Conservation (phyloP, 306 rosid genomes). For the Medicago lupulina region DNA sequence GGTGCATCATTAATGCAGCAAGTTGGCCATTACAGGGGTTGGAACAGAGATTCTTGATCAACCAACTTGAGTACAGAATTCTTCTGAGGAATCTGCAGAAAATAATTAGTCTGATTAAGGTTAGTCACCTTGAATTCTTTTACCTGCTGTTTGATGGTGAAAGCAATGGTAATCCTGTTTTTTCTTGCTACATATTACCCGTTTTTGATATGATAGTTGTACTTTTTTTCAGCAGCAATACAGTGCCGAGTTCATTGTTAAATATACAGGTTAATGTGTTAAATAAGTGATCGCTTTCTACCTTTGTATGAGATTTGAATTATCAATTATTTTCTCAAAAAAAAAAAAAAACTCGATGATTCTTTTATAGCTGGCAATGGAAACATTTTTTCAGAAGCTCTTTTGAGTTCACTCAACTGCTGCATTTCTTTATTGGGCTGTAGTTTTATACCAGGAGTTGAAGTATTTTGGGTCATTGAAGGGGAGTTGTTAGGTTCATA, state of each 20-base stretch:
- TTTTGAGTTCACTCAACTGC: constrained; percentile 13
- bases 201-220: constrained; percentile 30
- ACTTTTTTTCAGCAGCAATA: constrained; percentile 25
- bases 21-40: constrained; percentile 36
- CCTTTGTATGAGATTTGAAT: constrained; percentile 21
- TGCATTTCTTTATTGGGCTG: constrained; percentile 20
- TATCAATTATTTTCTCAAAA: constrained; percentile 10
- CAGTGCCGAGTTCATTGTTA: constrained; percentile 42
- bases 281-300: constrained; percentile 31
- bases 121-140: constrained; percentile 48
- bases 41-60: constrained; percentile 49
- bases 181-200: constrained; percentile 35
- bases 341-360: constrained; percentile 23
- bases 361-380: constrained; percentile 37
- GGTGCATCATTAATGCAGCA: constrained; percentile 34
- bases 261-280: constrained; percentile 38
- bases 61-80: constrained; percentile 40
- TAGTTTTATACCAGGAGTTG: constrained; percentile 12
- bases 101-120: constrained; percentile 44
- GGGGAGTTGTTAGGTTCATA: neutral
- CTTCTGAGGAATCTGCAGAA: constrained; percentile 46
- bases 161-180: constrained; percentile 39
- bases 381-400: constrained; percentile 36
- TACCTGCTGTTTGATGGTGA: constrained; percentile 42
- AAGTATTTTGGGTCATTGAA: constrained; percentile 13